These are phyloP conservation scores for Amauroascus niger DNA, from an alignment of 2,329 filamentous ascomycete species.

Conservation along the genomic window DNA sequence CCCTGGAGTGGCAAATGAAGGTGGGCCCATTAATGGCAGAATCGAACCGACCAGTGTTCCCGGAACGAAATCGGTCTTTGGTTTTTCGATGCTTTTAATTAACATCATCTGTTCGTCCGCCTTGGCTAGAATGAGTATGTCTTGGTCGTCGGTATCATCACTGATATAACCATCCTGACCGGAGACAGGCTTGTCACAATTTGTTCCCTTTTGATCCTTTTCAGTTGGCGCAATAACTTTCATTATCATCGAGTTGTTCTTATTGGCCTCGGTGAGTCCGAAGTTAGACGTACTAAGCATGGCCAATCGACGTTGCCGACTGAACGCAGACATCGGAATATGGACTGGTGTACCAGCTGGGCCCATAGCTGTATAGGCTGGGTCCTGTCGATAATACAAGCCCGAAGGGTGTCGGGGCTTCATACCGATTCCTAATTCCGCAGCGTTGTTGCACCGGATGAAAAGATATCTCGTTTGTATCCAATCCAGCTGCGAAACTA, in stretches of 20 bases:
- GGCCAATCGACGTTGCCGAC: constrained; percentile 34
- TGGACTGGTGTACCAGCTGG: constrained; percentile 30
- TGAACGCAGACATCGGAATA: constrained; percentile 46
- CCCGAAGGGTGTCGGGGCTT: background rate
- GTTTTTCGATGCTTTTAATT: constrained; percentile 1
- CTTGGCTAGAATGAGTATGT: constrained; percentile 32
- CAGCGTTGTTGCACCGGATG: constrained; percentile 34
- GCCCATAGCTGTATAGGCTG: constrained; percentile 34
- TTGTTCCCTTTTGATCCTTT: background rate
- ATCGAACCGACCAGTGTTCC: constrained; percentile 53
- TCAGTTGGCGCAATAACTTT: background rate
- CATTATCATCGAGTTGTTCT: background rate
- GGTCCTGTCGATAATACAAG: constrained; percentile 32
- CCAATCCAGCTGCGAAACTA: constrained; percentile 70
- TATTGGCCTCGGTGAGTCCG: background rate
- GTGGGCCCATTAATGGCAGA: constrained; percentile 56
- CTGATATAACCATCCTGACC: constrained; percentile 23
- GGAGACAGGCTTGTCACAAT: background rate
- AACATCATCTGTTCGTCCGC: too few relatives aligned
- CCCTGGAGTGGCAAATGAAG: constrained; percentile 52
- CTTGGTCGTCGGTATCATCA: constrained; percentile 41
- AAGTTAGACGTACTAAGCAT: constrained; percentile 18
- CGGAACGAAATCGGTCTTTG: constrained; percentile 54
- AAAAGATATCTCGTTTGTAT: constrained; percentile 84
- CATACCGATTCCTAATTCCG: background rate